Evolutionary conservation across 108 stramenopile species (phyloP), one percentile per base, ranked within the genome.

Genomic region (Nannochloropsis salina): DNA sequence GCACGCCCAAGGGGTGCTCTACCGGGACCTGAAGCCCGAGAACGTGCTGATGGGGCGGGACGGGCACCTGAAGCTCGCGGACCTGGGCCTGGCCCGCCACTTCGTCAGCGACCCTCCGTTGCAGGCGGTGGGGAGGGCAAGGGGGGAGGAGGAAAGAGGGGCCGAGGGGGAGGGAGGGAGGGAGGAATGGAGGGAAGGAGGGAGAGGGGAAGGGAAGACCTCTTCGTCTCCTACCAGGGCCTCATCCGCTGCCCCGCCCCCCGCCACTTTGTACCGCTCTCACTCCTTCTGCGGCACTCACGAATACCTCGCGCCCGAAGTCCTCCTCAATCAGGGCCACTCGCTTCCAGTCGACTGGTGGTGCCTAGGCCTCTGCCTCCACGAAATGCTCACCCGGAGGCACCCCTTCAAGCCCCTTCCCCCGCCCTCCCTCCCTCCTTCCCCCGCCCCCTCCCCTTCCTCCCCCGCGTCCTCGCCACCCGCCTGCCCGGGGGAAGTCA

Each of bases 301-400:
- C 40, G 93, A 93, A 47, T 93, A 93, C 86, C 88, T 93, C 31
- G 92, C 93, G 21, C 93, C 93, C 3, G 93, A 93, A 89, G 82
- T 93, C 85, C 81, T 90, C 20, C 41, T 84, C 6, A 42, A 61
- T 43, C 89, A 83, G 22, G 91, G 91, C 9, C 89, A 92, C 89
- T 91, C 91, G 10, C 20, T 83, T 31, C 89, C 90, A 43, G 87
- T 91, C 5, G 92, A 92, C 90, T 92, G 90, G 90, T 92, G 92
- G 92, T 81, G 81, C 81, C 81, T 81, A 10, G 81, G 81, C 11
- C 40, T 81, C 40, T 41, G 21, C 40, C 40, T 81, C 81, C 81
- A 81, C 8, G 81, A 81, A 4, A 81, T 81, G 81, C 40, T 41
- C 81, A 41, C 40, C 81, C 81, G 81, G 22, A 74, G n/a, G n/a